Evolutionary conservation across 2,329 filamentous ascomycete genomes (phyloP).

Genomic region (Setomelanomma holmii): DNA sequence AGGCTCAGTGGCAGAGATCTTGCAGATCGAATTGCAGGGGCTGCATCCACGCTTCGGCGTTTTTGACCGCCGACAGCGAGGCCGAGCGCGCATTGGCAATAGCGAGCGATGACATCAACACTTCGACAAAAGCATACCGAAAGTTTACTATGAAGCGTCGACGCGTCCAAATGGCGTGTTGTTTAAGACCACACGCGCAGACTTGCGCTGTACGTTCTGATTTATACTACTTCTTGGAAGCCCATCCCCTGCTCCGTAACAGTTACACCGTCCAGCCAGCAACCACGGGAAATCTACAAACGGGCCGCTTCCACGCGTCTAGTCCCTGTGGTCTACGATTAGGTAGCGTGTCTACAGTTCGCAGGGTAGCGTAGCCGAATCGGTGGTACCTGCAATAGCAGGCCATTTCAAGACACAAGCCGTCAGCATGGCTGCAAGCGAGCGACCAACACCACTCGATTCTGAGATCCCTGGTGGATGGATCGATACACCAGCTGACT

Average conservation of each 20-base stretch:
- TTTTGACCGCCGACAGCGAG: slow-evolving; percentile 20
- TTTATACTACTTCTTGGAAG: background rate
- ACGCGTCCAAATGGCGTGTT: slow-evolving; percentile 18
- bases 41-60: slow-evolving; percentile 14
- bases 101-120: slow-evolving; percentile 29
- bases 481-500: slow-evolving; percentile 44
- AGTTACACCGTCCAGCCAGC: background rate
- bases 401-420: slow-evolving; percentile 5
- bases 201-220: background rate
- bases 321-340: too few relatives aligned
- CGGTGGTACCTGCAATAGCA: background rate
- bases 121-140: slow-evolving; percentile 7
- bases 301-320: too few relatives aligned
- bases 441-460: slow-evolving; percentile 39
- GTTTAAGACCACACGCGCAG: slow-evolving; percentile 8
- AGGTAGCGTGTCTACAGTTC: slow-evolving; percentile 1
- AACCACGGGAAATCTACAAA: too few relatives aligned
- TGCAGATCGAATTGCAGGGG: slow-evolving; percentile 15
- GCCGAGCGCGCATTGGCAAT: slow-evolving; percentile 9
- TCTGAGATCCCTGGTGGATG: slow-evolving; percentile 45
- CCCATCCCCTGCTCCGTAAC: background rate
- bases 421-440: slow-evolving; percentile 34
- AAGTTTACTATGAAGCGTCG: background rate
- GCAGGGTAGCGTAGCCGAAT: background rate
- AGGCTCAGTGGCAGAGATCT: slow-evolving; percentile 18